phyloP scores from a whole-genome alignment of 2,329 filamentous ascomycete species.

The Diaporthe destruens region DNA sequence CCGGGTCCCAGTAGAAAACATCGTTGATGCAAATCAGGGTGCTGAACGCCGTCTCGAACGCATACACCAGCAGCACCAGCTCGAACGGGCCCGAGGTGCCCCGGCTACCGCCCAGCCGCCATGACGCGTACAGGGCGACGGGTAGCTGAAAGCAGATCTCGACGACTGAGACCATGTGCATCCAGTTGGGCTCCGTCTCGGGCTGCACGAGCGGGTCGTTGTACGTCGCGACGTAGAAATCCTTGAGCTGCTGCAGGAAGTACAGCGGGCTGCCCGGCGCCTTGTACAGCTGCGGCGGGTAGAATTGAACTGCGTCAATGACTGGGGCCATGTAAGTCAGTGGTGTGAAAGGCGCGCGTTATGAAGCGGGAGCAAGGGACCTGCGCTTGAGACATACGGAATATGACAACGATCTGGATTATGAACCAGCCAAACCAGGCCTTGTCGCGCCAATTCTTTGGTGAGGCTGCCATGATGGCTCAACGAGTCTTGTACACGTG shows the following conservation, averaged over 20 bases:
- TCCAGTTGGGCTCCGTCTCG: conserved; percentile 57
- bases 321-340: conserved; percentile 51
- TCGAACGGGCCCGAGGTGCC: conserved; percentile 58
- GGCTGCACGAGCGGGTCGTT: conserved; percentile 66
- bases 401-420: conserved; percentile 49
- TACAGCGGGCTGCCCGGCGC: conserved; percentile 59
- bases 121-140: conserved; percentile 61
- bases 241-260: conserved; percentile 59
- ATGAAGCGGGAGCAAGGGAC: not conserved
- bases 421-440: conserved; percentile 52
- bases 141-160: conserved; percentile 66
- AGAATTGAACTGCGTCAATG: conserved; percentile 67
- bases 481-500: not conserved
- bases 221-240: conserved; percentile 60
- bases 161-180: conserved; percentile 62
- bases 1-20: conserved; percentile 61
- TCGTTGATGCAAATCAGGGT: conserved; percentile 65
- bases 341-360: not conserved
- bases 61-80: conserved; percentile 65
- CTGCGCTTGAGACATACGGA: conserved; percentile 45
- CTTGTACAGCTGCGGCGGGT: conserved; percentile 61
- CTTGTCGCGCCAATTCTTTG: conserved; percentile 46
- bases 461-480: conserved; percentile 28
- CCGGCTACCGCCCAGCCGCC: conserved; percentile 50
- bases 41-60: conserved; percentile 64